Evolutionary conservation across 1,284 basidiomycete species (phyloP).

Genomic region (Meira nashicola): DNA sequence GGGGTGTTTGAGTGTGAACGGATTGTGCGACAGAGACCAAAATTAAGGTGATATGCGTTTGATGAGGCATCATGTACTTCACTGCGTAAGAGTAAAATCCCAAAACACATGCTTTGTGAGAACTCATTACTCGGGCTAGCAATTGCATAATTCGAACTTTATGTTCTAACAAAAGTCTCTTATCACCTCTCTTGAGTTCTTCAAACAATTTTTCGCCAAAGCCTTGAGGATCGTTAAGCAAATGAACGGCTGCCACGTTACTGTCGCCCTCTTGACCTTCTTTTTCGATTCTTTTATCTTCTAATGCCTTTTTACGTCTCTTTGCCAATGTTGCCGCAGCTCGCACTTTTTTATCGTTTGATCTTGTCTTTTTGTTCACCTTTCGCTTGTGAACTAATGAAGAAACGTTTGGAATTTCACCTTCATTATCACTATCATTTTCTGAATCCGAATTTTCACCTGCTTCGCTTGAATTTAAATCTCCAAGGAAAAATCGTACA

Average conservation of each 20-base stretch:
- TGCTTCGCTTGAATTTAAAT: constrained; percentile 46
- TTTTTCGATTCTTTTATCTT: constrained; percentile 31
- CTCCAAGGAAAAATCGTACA: constrained; percentile 92
- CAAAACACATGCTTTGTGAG: constrained; percentile 87
- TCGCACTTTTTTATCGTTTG: constrained; percentile 45
- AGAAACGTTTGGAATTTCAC: constrained; percentile 33
- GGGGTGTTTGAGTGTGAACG: constrained; percentile 90
- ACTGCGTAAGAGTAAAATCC: constrained; percentile 96
- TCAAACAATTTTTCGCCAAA: constrained; percentile 94
- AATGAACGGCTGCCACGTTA: constrained; percentile 89
- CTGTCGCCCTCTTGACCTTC: constrained; percentile 48
- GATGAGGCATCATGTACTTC: constrained; percentile 84
- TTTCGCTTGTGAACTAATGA: constrained; percentile 45
- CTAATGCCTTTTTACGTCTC: constrained; percentile 33
- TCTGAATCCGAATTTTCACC: constrained; percentile 17
- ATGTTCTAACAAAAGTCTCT: constrained; percentile 81
- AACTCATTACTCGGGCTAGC: constrained; percentile 86
- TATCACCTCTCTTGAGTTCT: constrained; percentile 69
- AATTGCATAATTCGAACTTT: constrained; percentile 97
- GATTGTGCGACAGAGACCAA: constrained; percentile 92
- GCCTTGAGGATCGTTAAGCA: constrained; percentile 90
- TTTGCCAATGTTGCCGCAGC: constrained; percentile 39
- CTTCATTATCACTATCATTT: constrained; percentile 27
- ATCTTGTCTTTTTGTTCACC: constrained; percentile 48
- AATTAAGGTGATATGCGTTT: constrained; percentile 88